Evolutionary conservation across 306 rosid genomes (phyloP).

Genomic region (Cicer pinnatifidum): DNA sequence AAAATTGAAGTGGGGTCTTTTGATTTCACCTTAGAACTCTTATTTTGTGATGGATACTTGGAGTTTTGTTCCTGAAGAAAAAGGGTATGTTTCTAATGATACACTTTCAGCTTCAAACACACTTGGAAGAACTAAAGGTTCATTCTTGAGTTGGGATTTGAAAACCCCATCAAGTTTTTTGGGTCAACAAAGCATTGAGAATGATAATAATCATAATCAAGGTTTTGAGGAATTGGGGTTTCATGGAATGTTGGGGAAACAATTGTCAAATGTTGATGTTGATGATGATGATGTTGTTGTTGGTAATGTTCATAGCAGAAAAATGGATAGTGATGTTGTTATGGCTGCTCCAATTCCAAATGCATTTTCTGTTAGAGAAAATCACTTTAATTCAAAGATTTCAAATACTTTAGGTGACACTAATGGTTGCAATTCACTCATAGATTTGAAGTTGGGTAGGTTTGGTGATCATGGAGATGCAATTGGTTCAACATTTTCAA

Average conservation of each 20-base stretch:
- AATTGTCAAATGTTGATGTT: conserved; percentile 30
- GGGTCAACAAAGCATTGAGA: conserved; percentile 53
- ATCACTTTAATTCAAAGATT: conserved; percentile 59
- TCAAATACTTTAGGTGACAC: conserved; percentile 63
- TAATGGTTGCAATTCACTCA: conserved; percentile 59
- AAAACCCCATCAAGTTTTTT: conserved; percentile 59
- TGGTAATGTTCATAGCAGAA: background rate
- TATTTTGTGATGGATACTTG: conserved; percentile 70
- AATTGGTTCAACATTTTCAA: conserved; percentile 44
- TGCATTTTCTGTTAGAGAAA: conserved; percentile 54
- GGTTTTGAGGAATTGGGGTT: conserved; percentile 63
- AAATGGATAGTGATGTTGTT: background rate
- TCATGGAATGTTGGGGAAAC: conserved; percentile 62
- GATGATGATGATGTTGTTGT: conserved; percentile 15
- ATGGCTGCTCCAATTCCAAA: conserved; percentile 40
- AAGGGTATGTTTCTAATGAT: conserved; percentile 52
- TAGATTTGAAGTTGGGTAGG: conserved; percentile 78
- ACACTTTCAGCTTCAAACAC: no score
- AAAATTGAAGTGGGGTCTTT: conserved; percentile 51
- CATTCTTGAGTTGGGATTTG: conserved; percentile 63
- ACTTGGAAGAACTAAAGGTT: conserved; percentile 39
- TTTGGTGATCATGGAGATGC: conserved; percentile 62
- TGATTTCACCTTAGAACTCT: no score
- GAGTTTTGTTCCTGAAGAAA: conserved; percentile 64
- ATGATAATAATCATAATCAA: conserved; percentile 53